Percentiles rank a stretch among this genome's conserved stretches.
Evolutionary conservation across 225 moss, liverwort and hornwort species (phyloP).

Genomic region (Neckera pumila): DNA sequence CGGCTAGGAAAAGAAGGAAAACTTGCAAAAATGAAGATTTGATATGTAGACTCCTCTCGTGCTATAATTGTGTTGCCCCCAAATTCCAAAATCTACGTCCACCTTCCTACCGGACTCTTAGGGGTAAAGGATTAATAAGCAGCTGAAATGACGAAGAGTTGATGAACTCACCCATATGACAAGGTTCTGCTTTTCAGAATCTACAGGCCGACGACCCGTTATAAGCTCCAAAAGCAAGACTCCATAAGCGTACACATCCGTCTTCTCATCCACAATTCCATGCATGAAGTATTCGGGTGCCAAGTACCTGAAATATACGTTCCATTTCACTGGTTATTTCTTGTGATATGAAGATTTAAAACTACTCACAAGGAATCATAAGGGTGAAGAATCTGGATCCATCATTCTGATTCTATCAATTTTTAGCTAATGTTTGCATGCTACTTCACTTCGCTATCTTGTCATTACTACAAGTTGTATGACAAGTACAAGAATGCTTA

Average conservation of each 20-base stretch:
- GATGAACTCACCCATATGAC: slow-evolving; percentile 37
- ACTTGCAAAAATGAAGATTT: not conserved
- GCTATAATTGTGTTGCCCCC: too few relatives aligned
- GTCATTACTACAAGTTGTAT: not conserved
- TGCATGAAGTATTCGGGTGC: slow-evolving; percentile 55
- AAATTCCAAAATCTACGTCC: not conserved
- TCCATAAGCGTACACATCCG: slow-evolving; percentile 49
- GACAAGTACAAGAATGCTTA: not conserved
- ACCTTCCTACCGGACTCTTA: too few relatives aligned
- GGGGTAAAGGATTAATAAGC: not conserved
- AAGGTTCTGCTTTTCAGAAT: slow-evolving; percentile 44
- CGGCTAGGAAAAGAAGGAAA: not conserved
- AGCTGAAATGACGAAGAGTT: not conserved
- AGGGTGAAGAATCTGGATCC: not conserved
- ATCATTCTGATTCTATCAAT: not conserved
- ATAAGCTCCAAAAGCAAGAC: slow-evolving; percentile 53
- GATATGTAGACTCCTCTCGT: not conserved
- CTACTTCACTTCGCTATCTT: not conserved
- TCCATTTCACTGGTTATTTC: not conserved
- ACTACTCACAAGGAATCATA: not conserved
- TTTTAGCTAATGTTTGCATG: not conserved
- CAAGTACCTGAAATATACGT: slow-evolving; percentile 10
- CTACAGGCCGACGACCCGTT: slow-evolving; percentile 39
- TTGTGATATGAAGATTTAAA: not conserved
- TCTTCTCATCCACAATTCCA: slow-evolving; percentile 55